Evolutionary conservation across 371 early-diverging fungal genomes (phyloP), one percentile per base, ranked within the genome.

Genomic region (Mucor mucedo): DNA sequence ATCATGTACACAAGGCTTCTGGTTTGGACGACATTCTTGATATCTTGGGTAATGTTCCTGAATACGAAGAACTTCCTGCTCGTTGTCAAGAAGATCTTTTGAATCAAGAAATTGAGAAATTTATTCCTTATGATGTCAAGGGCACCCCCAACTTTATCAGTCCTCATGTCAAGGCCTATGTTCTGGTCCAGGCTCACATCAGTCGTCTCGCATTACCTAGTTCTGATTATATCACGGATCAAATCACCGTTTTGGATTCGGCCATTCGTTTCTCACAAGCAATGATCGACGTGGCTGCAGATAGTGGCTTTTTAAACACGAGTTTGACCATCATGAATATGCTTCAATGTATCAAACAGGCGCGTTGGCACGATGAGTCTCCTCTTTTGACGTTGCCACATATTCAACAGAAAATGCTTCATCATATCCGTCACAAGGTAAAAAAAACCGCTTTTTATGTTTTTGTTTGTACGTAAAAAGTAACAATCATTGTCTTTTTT

Each of bases 221-320:
- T 13, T 86, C 91, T 54, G 98, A 98, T 75, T 98, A 94, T 68
- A 83, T 86, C 39, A 96, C 97, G 0, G 98, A 98, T 71, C 90
- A 91, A 8, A 86, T 90, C n/a, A 90, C 94, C 0, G 94, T 98
- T 2, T 74, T 98, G 35, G 98, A 97, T 70, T 94, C 93, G 60
- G 83, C 93, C 10, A 89, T 96, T 58, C 94, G 98, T 72, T 87
- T 97, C 55, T 80, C 89, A 60, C 90, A 89, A 77, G 96, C 98
- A 6, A 93, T 96, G 94, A 86, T 96, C 49, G 97, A 96, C 65
- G 86, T 95, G 0, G 80, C 90, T 0, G 91, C 90, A 0, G 89
- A 90, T 62, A 75, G 83, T 57, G 94, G 94, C 0, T 84, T 80
- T 52, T 55, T 93, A 57, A 69, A 68, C 0, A 87, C 89, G 0